A percentile compares a stretch with the other conserved stretches of the same genome.
Evolutionary conservation across 2,329 filamentous ascomycete genomes (phyloP).

Genomic region (Fusarium albidum): DNA sequence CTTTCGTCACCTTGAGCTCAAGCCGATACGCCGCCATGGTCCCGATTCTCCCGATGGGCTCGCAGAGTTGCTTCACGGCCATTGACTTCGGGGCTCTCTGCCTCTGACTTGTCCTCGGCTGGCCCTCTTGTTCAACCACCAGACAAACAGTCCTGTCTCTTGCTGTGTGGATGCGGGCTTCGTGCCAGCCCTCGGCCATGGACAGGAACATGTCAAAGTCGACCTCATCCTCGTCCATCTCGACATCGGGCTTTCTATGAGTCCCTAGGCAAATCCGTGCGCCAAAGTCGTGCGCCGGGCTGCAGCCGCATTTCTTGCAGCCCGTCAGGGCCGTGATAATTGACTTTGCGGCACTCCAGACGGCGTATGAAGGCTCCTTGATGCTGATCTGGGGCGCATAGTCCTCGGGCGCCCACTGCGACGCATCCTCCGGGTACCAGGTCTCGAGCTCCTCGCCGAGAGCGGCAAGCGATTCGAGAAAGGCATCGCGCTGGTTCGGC

Average conservation of each 20-base stretch:
- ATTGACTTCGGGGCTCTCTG: not conserved
- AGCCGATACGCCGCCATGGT: constrained; percentile 5
- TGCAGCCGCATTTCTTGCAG: constrained; percentile 10
- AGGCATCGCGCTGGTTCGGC: not conserved
- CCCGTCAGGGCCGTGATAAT: constrained; percentile 9
- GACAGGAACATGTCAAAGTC: constrained; percentile 24
- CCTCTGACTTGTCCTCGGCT: not conserved
- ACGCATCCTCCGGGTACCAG: constrained; percentile 8
- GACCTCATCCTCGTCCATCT: not conserved
- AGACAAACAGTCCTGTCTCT: constrained; percentile 1
- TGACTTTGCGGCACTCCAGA: constrained; percentile 13
- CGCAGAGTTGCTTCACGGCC: constrained; percentile 10
- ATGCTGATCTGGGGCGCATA: not conserved
- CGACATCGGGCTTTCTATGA: constrained; percentile 4
- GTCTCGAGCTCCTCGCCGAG: constrained; percentile 6
- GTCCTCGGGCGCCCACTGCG: constrained; percentile 6
- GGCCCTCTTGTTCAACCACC: not conserved
- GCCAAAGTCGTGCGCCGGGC: constrained; percentile 1
- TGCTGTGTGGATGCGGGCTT: constrained; percentile 1
- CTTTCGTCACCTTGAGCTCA: constrained; percentile 9
- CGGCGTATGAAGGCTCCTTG: constrained; percentile 9
- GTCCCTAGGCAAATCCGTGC: constrained; percentile 12
- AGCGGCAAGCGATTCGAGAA: not conserved
- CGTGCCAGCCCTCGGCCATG: constrained; percentile 3
- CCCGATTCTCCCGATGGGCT: not conserved